Base-by-base conservation (phyloP, 2,329 filamentous ascomycete species). In the Talaromyces albobiverticillius region DNA sequence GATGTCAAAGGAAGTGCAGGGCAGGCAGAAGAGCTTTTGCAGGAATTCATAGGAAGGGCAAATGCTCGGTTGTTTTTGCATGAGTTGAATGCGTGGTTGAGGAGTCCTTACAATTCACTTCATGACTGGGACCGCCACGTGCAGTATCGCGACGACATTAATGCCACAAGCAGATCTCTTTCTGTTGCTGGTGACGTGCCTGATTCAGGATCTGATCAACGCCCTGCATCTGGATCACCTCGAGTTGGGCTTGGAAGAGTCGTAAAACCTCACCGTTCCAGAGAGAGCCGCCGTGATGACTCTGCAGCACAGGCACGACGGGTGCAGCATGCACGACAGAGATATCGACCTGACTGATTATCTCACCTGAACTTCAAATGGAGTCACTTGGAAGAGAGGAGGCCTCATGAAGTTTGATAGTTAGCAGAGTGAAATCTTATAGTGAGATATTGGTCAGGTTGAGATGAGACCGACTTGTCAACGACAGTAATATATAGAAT, bases 101-200 rank as follows among this genome's bases (percentile, higher is more conserved):
- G 90, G 54, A 96, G 91, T 68, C 91, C 92, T 0, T 93, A 84
- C 64, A 78, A 71, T 2, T 84, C 80, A 8, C 70, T 95, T 8
- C 79, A 83, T 49, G 86, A 87, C 45, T 97, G 91, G 90, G 93
- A 96, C 73, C 76, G 80, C 16, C 77, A 84, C 59, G 89, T 92
- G 13, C 89, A 93, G 69, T 95, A 96, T 64, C 62, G 69, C 11
- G 66, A 69, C 40, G 50, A 42, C 20, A 26, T 13, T 9, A 36
- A 18, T 11, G 43, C n/a, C 8, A 10, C 25, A 29, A 56, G 18
- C 36, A 34, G 51, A 34, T 29, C 57, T 16, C 16, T 40, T 14
- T 41, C 26, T 36, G 36, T 22, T 50, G 20, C 31, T 4, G 23
- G 22, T n/a, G 42, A 29, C 16, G 23, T 13, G 22, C 20, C 48